A percentile compares a stretch with the other conserved stretches of the same genome.
These are phyloP conservation scores for Brettanomyces custersianus DNA, from an alignment of 805 yeast genomes.

Conservation along the genomic window DNA sequence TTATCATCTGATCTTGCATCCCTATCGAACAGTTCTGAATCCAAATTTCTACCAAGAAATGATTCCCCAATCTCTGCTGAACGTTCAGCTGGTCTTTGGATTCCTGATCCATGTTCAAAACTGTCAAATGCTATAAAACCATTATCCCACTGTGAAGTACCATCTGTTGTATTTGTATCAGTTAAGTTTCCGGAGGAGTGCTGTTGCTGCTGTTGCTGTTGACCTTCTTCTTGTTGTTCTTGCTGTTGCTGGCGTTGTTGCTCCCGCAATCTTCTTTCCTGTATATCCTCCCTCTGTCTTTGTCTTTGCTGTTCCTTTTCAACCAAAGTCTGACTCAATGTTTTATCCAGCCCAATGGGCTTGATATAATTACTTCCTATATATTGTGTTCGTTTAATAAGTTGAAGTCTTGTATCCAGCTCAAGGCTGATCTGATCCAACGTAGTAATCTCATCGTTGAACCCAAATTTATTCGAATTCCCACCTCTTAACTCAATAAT, in stretches of 20 bases:
- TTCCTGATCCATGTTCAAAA: too few relatives aligned
- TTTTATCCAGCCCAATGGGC: slow-evolving; percentile 54
- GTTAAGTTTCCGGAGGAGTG: slow-evolving; percentile 7
- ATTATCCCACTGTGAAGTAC: background rate
- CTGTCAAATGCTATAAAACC: background rate
- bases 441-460: slow-evolving; percentile 3
- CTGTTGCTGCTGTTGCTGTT: background rate
- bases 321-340: slow-evolving; percentile 32
- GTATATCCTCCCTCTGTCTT: slow-evolving; percentile 5
- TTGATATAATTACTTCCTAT: slow-evolving; percentile 40
- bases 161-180: slow-evolving; percentile 5
- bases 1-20: slow-evolving; percentile 23
- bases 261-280: slow-evolving; percentile 2
- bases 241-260: background rate
- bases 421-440: slow-evolving; percentile 14
- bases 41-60: slow-evolving; percentile 28
- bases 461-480: background rate
- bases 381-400: slow-evolving; percentile 27
- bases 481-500: background rate
- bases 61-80: too few relatives aligned
- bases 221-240: background rate
- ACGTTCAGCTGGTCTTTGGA: too few relatives aligned
- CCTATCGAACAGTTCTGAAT: slow-evolving; percentile 37
- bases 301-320: slow-evolving; percentile 10
- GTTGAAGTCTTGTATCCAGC: slow-evolving; percentile 16